phyloP scores from a whole-genome alignment of 2,329 filamentous ascomycete genomes.

The Lasiodiplodia hormozganensis region DNA sequence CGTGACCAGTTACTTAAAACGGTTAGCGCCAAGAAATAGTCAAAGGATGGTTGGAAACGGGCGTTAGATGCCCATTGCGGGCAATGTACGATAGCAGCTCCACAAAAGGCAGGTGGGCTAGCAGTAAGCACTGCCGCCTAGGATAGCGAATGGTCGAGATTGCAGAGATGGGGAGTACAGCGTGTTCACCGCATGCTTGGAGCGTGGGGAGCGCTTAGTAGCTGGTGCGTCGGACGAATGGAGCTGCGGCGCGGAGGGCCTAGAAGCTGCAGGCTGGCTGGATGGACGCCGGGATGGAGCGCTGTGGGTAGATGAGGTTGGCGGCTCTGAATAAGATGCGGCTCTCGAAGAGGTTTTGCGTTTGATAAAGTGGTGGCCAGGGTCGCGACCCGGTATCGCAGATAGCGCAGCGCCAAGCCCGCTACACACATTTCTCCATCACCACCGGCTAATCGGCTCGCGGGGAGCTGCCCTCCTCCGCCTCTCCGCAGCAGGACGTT shows the following conservation, averaged over 20 bases:
- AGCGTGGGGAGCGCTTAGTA: neutral
- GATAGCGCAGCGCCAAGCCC: neutral
- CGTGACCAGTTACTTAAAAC: slow-evolving; percentile 1
- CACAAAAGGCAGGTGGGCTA: neutral
- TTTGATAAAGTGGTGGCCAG: neutral
- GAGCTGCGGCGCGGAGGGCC: neutral
- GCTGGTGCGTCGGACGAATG: neutral
- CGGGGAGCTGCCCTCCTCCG: neutral
- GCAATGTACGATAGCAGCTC: neutral
- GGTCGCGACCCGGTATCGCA: slow-evolving; percentile 8
- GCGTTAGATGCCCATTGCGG: neutral
- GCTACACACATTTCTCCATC: neutral
- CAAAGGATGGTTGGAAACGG: neutral
- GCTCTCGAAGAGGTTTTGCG: neutral
- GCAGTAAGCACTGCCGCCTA: neutral
- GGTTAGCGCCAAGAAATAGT: neutral
- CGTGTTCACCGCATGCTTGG: slow-evolving; percentile 5
- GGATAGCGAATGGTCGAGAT: neutral
- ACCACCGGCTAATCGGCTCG: slow-evolving; percentile 19
- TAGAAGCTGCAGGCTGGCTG: neutral
- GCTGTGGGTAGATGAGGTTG: neutral
- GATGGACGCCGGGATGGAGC: neutral
- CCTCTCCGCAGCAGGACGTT: slow-evolving; percentile 8
- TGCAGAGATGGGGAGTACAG: neutral
- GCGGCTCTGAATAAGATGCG: slow-evolving; percentile 4